These are phyloP conservation scores for Trichoderma sp. DNA, from an alignment of 2,329 filamentous ascomycete genomes.

Conservation along the genomic window DNA sequence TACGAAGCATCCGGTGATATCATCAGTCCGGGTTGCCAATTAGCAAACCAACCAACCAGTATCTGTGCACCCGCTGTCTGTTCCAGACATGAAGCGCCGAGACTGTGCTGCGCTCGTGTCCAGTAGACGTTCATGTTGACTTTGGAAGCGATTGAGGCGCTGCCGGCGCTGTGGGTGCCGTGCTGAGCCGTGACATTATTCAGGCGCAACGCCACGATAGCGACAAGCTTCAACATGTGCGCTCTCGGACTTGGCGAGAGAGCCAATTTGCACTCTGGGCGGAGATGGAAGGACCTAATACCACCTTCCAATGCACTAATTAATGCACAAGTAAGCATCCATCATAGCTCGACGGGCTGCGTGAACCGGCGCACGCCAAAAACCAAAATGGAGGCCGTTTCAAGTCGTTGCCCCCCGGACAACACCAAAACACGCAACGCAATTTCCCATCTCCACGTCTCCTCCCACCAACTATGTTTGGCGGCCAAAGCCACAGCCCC, in stretches of 20 bases:
- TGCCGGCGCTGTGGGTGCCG: not conserved
- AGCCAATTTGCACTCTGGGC: not conserved
- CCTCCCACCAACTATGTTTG: conserved; percentile 28
- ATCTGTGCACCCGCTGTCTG: not conserved
- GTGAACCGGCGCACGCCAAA: conserved; percentile 23
- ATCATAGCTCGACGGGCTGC: conserved; percentile 14
- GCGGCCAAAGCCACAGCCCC: conserved; percentile 22
- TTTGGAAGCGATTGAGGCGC: not conserved
- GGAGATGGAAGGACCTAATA: conserved; percentile 14
- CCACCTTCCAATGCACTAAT: conserved; percentile 15
- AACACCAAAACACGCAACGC: conserved; percentile 32
- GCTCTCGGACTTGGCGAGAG: conserved; percentile 12
- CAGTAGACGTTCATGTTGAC: not conserved
- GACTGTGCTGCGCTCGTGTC: not conserved
- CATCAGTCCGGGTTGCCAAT: not conserved
- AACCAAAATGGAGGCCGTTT: conserved; percentile 20
- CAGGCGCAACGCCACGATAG: not conserved
- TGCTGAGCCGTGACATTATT: not conserved
- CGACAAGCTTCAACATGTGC: not conserved
- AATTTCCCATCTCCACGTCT: conserved; percentile 36
- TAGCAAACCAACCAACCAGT: not conserved
- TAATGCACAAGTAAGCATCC: not conserved
- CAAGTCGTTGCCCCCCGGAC: conserved; percentile 27
- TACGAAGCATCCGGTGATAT: conserved; percentile 7
- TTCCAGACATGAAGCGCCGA: not conserved